Base-by-base conservation (phyloP, 768 basidiomycete genomes). In the Cytidiella melzeri region DNA sequence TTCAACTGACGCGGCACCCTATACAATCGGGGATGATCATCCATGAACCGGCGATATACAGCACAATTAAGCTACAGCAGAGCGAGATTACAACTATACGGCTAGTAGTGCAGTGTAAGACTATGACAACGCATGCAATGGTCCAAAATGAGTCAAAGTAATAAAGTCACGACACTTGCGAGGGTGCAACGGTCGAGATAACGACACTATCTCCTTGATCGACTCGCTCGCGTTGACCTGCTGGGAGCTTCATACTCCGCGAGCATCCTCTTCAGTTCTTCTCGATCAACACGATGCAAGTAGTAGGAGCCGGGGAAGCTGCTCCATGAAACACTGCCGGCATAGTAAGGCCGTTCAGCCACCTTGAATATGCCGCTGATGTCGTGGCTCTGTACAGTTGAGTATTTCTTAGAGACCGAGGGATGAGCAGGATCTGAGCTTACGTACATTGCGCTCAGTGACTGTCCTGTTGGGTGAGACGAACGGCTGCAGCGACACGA, bases 401-500 rank as follows among this genome's bases (percentile, higher is more conserved):
- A n/a, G 20, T 21, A 18, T 7, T 45, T 18, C 4, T 54, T 23
- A 55, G 38, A 10, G 15, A 25, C 23, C 40, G 20, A 5, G 41
- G 34, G 10, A 25, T 24, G 15, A 9, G 15, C 10, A 5, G 20
- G 21, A 27, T 20, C 4, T 13, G 3, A 5, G 15, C 38, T 28
- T 10, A 41, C 63, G 83, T 47, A 88, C 85, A 56, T 92, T 95
- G 40, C 87, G 84, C 57, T 92, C 84, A 0, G 87, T 91, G 50
- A 96, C 72, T 30, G 88, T 80, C 38, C 83, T 85, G 56, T 84
- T 72, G 20, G 69, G 65, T 26, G 84, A 77, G 48, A 93, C 84
- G 54, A 91, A 96, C 1, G 92, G 91, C 51, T 85, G 81, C 15
- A 99, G 69, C 18, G 90, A 92, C 30, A 98, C 79, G 41, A 99